Evolutionary conservation across 352 stramenopile genomes (phyloP).

Genomic region (Blastocystis hominis): DNA sequence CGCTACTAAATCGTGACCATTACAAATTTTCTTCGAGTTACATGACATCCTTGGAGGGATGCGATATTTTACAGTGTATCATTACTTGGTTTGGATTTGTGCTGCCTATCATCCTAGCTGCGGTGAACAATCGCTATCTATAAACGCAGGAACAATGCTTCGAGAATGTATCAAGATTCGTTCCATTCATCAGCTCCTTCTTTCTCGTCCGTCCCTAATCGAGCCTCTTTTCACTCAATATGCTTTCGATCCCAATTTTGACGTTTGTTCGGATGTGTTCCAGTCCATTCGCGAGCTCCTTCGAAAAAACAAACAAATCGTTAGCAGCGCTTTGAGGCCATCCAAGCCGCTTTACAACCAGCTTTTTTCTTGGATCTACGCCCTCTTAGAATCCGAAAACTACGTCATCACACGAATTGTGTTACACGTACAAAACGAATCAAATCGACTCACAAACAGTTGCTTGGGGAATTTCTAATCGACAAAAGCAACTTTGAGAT

Average conservation of each 20-base stretch:
- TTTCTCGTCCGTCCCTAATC: not conserved
- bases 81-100: conserved; percentile 8
- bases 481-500: conserved; percentile 58
- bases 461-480: conserved; percentile 49
- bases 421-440: not conserved
- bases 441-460: not conserved
- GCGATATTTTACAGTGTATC: conserved; percentile 35
- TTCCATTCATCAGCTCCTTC: conserved; percentile 28
- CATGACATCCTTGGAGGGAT: conserved; percentile 45
- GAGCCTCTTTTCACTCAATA: conserved; percentile 54
- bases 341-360: not conserved
- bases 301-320: conserved; percentile 38
- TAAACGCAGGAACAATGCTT: conserved; percentile 25
- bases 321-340: conserved; percentile 5
- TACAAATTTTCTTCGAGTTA: conserved; percentile 55
- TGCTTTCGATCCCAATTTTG: conserved; percentile 40
- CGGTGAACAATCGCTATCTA: not conserved
- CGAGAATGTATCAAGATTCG: conserved; percentile 51
- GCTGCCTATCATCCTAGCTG: not conserved
- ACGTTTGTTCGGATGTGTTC: conserved; percentile 51
- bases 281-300: conserved; percentile 47
- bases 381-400: not conserved
- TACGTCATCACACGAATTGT: conserved; percentile 42
- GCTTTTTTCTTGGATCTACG: conserved; percentile 19
- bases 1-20: conserved; percentile 47